A percentile compares a stretch with the other conserved stretches of the same genome.
Evolutionary conservation across 164 flowering plant species (phyloP).

Genomic region (Tetrastigma voinierianum): DNA sequence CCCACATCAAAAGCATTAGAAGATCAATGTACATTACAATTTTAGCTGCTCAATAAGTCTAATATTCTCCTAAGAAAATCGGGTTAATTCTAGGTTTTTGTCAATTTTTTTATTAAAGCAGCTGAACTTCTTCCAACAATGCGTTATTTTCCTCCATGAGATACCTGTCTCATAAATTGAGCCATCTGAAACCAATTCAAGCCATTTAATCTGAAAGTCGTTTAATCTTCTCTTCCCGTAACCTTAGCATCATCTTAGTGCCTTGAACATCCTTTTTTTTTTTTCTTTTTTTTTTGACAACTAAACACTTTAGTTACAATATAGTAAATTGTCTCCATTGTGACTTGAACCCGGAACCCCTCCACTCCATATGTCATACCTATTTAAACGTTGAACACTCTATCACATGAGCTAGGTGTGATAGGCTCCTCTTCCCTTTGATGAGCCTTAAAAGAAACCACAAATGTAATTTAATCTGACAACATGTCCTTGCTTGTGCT

Average conservation of each 20-base stretch:
- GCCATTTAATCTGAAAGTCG: too few relatives aligned
- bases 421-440: constrained; percentile 67
- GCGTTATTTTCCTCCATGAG: constrained; percentile 66
- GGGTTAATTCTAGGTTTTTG: constrained; percentile 60
- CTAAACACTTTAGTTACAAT: too few relatives aligned
- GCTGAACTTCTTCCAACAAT: constrained; percentile 54
- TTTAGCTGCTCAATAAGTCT: constrained; percentile 61
- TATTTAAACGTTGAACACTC: too few relatives aligned
- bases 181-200: constrained; percentile 47
- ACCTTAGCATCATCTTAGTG: constrained; percentile 48
- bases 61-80: constrained; percentile 60
- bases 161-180: constrained; percentile 50
- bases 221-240: constrained; percentile 62
- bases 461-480: neutral
- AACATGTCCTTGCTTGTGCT: constrained; percentile 1
- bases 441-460: constrained; percentile 36
- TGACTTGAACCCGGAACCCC: too few relatives aligned
- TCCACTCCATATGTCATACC: too few relatives aligned
- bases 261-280: constrained; percentile 50
- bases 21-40: constrained; percentile 33
- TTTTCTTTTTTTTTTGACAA: too few relatives aligned
- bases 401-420: too few relatives aligned
- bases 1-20: neutral
- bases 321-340: too few relatives aligned
- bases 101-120: constrained; percentile 57